These are phyloP conservation scores for Melocanna baccifera DNA, from an alignment of 176 grass and related monocot species.

Conservation along the genomic window DNA sequence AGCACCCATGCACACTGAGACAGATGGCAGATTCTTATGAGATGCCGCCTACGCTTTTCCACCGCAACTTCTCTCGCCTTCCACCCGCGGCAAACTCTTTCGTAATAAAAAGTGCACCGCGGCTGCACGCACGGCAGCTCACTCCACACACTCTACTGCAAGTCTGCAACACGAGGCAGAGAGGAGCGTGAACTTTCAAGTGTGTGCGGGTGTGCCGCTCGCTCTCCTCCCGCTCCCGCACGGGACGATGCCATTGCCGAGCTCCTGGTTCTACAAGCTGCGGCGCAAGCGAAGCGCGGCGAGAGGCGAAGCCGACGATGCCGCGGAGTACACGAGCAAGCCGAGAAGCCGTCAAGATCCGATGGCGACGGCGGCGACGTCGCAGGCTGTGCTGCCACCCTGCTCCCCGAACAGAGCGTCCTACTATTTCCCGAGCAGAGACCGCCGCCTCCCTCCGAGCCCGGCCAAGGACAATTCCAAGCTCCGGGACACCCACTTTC, in stretches of 20 bases:
- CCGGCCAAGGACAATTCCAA: slow-evolving; percentile 25
- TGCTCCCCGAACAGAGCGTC: slow-evolving; percentile 69
- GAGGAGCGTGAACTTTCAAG: not conserved
- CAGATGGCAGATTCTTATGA: not conserved
- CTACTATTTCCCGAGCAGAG: slow-evolving; percentile 54
- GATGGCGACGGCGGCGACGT: not conserved
- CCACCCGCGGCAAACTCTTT: slow-evolving; percentile 37
- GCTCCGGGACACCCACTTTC: slow-evolving; percentile 47
- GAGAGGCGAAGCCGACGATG: not conserved
- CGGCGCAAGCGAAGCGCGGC: slow-evolving; percentile 38
- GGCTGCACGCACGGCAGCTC: slow-evolving; percentile 7
- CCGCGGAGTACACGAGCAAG: not conserved
- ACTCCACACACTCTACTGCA: not conserved
- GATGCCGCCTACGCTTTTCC: slow-evolving; percentile 21
- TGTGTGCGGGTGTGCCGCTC: not conserved
- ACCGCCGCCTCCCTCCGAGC: slow-evolving; percentile 1
- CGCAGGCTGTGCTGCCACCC: not conserved
- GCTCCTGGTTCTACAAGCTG: slow-evolving; percentile 77
- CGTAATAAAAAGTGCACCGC: slow-evolving; percentile 42
- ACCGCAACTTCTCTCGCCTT: slow-evolving; percentile 15
- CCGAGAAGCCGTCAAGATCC: slow-evolving; percentile 8
- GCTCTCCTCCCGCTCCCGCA: not conserved
- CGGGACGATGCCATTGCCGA: slow-evolving; percentile 43
- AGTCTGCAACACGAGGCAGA: not conserved
- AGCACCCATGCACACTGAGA: not conserved